phyloP scores from a whole-genome alignment of 2,329 filamentous ascomycete genomes.

The Emergomyces orientalis region DNA sequence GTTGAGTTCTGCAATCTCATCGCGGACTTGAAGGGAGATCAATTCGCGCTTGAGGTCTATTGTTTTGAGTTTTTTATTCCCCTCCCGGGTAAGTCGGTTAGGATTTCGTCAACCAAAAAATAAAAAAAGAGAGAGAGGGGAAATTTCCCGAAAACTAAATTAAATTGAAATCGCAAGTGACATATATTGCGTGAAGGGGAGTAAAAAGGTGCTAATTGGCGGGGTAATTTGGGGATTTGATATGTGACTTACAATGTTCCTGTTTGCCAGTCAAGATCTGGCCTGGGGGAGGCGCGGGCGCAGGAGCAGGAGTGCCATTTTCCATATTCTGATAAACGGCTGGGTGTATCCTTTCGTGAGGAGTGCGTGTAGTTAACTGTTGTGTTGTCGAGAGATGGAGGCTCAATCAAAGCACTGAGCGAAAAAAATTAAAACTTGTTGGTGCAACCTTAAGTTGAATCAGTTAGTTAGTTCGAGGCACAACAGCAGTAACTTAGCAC shows the following conservation, averaged over 20 bases:
- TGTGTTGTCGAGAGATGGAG: not conserved
- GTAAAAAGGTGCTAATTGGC: not conserved
- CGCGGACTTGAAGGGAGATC: conserved; percentile 77
- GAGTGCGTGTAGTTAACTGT: not conserved
- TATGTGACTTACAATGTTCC: conserved; percentile 69
- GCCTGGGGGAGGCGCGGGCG: conserved; percentile 23
- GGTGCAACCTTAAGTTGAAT: too few species aligned
- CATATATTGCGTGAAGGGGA: too few species aligned
- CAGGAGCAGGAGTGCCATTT: not conserved
- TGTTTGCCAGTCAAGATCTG: conserved; percentile 82
- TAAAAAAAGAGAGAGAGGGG: not conserved
- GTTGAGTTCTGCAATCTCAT: conserved; percentile 86
- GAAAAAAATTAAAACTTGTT: too few species aligned
- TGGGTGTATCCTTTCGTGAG: not conserved
- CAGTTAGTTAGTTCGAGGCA: too few species aligned
- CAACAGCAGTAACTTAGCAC: too few species aligned
- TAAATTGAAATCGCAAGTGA: too few species aligned
- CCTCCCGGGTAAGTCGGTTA: not conserved
- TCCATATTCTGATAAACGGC: conserved; percentile 10
- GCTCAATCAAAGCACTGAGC: not conserved
- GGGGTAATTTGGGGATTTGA: not conserved
- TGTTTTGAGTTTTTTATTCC: conserved; percentile 4
- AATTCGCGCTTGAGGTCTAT: conserved; percentile 92
- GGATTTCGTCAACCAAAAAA: conserved; percentile 1
- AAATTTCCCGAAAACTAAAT: too few species aligned